A percentile compares a stretch with the other conserved stretches of the same genome.
phyloP scores from a whole-genome alignment of 139 green algal species.

The Coelastrella sp. region DNA sequence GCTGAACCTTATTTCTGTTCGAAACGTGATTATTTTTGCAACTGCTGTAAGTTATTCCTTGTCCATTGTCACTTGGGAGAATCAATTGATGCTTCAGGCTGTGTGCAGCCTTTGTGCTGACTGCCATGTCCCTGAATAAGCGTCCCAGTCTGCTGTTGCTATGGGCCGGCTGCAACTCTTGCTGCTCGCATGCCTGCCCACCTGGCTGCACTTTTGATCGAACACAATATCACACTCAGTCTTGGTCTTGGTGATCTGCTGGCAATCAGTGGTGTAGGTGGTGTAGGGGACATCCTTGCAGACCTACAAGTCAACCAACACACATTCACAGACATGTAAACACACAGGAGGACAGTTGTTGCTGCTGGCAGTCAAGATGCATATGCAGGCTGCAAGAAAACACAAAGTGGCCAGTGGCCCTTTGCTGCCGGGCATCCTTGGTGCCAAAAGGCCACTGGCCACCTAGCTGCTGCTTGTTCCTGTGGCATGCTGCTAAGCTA shows the following conservation, averaged over 20 bases:
- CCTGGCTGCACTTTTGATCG: conserved; percentile 31
- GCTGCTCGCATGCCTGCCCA: background rate
- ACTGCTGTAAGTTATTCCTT: no score
- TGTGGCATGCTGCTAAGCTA: no score
- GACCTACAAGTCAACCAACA: background rate
- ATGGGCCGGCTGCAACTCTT: background rate
- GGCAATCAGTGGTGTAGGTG: conserved; percentile 1
- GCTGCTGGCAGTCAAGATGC: background rate
- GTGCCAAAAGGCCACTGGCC: no score
- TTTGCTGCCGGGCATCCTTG: no score
- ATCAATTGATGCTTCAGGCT: background rate
- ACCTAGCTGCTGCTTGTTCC: no score
- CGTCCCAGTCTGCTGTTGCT: background rate
- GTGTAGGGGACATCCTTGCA: conserved; percentile 40
- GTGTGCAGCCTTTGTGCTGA: background rate
- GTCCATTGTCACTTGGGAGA: no score
- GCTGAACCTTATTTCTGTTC: no score
- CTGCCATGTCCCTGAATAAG: background rate
- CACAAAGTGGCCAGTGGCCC: no score
- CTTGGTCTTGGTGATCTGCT: conserved; percentile 16
- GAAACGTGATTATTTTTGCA: no score
- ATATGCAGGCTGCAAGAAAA: background rate
- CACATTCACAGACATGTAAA: background rate
- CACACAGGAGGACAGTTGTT: background rate
- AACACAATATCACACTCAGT: conserved; percentile 31